Conservation (phyloP, 192 early-diverging fungal species). For the Chytriomyces hyalinus region DNA sequence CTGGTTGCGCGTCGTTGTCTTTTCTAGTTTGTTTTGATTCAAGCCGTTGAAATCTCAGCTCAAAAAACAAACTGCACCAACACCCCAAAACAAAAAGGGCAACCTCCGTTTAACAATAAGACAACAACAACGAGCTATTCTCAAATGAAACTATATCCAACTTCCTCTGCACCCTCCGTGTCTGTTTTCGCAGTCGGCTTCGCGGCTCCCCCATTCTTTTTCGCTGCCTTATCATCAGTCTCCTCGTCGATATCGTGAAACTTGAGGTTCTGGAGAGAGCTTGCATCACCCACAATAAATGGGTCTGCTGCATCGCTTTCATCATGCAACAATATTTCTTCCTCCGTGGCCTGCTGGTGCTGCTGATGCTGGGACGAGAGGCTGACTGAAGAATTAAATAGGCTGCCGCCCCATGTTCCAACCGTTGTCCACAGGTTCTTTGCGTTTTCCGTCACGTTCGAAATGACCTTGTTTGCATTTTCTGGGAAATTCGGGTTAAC, state of each 20-base stretch:
- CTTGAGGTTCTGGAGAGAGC: constrained; percentile 9
- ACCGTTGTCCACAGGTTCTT: constrained; percentile 9
- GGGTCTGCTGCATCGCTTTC: constrained; percentile 1
- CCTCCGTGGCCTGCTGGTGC: not conserved
- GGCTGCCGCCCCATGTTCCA: constrained; percentile 15
- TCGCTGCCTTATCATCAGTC: not conserved
- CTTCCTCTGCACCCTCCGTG: not conserved
- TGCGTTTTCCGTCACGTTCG: not conserved
- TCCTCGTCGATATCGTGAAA: constrained; percentile 15
- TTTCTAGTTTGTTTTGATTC: no score
- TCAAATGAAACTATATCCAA: constrained; percentile 17
- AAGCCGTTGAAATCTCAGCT: no score
- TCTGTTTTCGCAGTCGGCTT: not conserved
- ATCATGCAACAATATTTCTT: not conserved
- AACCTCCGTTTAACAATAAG: not conserved
- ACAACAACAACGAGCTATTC: not conserved
- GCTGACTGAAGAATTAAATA: not conserved
- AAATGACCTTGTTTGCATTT: constrained; percentile 15
- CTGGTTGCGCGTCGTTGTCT: no score
- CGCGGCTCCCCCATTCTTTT: not conserved
- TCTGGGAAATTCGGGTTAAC: not conserved
- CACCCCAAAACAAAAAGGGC: no score
- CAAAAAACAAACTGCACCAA: no score
- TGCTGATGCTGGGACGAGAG: not conserved
- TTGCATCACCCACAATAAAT: constrained; percentile 21